phyloP scores from a whole-genome alignment of 805 yeast species.

The Pachysolen tannophilus region DNA sequence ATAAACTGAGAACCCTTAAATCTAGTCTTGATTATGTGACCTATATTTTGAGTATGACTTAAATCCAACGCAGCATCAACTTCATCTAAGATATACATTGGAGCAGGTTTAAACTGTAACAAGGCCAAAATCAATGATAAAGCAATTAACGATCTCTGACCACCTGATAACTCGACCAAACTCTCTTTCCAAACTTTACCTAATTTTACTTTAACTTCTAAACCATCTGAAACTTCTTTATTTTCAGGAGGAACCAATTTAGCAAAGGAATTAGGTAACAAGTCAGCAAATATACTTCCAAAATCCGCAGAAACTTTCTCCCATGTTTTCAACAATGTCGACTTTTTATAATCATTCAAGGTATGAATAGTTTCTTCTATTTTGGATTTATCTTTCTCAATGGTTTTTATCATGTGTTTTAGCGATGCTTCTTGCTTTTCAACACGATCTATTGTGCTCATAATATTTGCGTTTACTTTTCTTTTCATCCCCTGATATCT shows the following conservation, averaged over 20 bases:
- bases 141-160: conserved; percentile 93
- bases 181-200: conserved; percentile 94
- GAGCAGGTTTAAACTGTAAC: conserved; percentile 94
- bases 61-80: conserved; percentile 98
- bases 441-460: conserved; percentile 86
- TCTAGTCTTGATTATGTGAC: conserved; percentile 89
- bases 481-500: conserved; percentile 64
- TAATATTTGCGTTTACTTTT: conserved; percentile 76
- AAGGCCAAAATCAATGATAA: conserved; percentile 86
- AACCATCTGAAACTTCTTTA: conserved; percentile 81
- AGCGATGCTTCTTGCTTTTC: conserved; percentile 79
- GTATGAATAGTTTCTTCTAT: conserved; percentile 82
- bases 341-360: conserved; percentile 76
- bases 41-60: conserved; percentile 96
- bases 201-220: conserved; percentile 81
- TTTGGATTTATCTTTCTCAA: conserved; percentile 82
- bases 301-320: conserved; percentile 81
- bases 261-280: conserved; percentile 85
- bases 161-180: conserved; percentile 91
- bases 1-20: conserved; percentile 95
- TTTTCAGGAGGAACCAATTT: conserved; percentile 76
- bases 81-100: conserved; percentile 95
- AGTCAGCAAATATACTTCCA: conserved; percentile 82
- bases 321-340: conserved; percentile 79
- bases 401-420: conserved; percentile 74